phyloP scores from a whole-genome alignment of 495 filamentous ascomycete genomes.

The Glarea lozoyensis region DNA sequence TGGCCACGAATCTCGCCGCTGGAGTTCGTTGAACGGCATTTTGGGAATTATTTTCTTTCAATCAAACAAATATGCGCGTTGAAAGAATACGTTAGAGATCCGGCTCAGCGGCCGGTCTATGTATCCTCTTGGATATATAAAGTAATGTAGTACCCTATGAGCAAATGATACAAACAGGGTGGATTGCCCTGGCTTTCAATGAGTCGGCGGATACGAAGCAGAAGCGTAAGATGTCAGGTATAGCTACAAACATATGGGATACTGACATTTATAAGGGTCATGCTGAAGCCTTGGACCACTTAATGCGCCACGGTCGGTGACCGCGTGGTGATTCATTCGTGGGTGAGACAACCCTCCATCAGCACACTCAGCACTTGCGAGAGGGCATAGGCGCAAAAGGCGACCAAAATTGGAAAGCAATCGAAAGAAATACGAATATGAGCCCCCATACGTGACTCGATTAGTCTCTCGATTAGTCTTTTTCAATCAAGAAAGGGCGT shows the following conservation, averaged over 20 bases:
- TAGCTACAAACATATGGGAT: no score
- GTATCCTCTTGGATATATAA: slow-evolving; percentile 1
- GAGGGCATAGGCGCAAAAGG: not conserved
- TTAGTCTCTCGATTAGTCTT: no score
- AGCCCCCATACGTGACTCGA: not conserved
- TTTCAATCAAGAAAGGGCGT: no score
- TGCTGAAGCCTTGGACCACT: slow-evolving; percentile 13
- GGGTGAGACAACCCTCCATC: slow-evolving; percentile 3
- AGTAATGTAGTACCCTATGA: not conserved
- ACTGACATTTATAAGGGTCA: slow-evolving; percentile 18
- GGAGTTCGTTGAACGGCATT: slow-evolving; percentile 22
- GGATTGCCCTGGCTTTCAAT: not conserved
- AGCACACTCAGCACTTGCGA: slow-evolving; percentile 5
- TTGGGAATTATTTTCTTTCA: not conserved
- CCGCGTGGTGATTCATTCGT: slow-evolving; percentile 1
- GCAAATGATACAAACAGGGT: not conserved
- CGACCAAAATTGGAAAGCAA: not conserved
- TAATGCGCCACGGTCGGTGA: slow-evolving; percentile 1
- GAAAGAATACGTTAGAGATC: not conserved
- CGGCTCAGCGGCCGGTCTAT: slow-evolving; percentile 21
- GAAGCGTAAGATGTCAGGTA: no score
- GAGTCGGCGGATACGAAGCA: not conserved
- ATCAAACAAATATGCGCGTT: not conserved
- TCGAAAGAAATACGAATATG: not conserved
- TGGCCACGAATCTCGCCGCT: slow-evolving; percentile 21